Conservation (phyloP, 106 monocot genomes). For the Dendrobium huoshanense region DNA sequence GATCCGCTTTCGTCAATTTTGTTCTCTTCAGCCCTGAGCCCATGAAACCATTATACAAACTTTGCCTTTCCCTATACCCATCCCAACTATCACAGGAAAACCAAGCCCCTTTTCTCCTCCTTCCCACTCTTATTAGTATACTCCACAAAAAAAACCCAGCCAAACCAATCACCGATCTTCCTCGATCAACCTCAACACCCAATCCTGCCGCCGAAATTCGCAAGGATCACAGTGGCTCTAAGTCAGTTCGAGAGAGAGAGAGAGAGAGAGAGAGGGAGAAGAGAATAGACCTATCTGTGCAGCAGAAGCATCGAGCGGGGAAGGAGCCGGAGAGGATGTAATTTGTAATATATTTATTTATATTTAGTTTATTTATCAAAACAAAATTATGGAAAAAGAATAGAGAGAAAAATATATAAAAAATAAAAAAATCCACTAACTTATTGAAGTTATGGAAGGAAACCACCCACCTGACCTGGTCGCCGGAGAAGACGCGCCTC, state of each 20-base stretch:
- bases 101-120: background rate
- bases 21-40: constrained; percentile 38
- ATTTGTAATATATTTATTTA: background rate
- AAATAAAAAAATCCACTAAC: no score
- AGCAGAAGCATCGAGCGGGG: background rate
- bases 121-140: no score
- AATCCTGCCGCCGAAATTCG: background rate
- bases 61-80: constrained; percentile 1
- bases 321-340: background rate
- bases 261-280: background rate
- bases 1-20: constrained; percentile 37
- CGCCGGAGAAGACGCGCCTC: background rate
- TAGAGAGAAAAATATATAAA: no score
- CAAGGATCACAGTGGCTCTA: background rate
- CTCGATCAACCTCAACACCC: background rate
- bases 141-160: background rate
- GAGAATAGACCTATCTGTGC: background rate
- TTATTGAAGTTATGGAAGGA: no score
- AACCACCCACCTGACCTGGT: no score
- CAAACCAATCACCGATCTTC: background rate
- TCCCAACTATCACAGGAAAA: background rate
- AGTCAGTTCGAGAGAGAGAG: background rate
- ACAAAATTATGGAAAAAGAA: background rate
- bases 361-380: background rate
- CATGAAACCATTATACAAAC: constrained; percentile 8